Percentiles rank a stretch among this genome's conserved stretches.
phyloP scores from a whole-genome alignment of 345 rosid species.

The Linum usitatissimum region DNA sequence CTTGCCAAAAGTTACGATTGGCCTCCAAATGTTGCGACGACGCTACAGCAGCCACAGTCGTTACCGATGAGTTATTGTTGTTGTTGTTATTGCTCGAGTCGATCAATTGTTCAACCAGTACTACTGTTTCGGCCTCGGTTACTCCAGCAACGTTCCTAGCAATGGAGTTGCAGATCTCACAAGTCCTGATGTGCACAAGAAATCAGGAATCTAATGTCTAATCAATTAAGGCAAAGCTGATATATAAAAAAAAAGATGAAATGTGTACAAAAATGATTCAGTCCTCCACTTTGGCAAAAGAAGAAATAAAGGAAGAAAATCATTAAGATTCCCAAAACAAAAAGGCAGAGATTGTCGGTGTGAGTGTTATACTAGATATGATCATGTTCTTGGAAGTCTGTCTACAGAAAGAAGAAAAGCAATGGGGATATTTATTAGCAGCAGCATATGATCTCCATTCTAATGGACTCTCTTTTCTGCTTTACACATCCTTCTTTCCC shows the following conservation, averaged over 20 bases:
- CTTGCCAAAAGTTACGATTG: background rate
- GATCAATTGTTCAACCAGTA: background rate
- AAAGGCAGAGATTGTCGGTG: background rate
- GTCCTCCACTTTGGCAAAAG: background rate
- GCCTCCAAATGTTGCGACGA: background rate
- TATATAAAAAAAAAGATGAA: background rate
- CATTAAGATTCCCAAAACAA: background rate
- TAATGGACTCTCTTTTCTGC: background rate
- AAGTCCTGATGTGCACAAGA: background rate
- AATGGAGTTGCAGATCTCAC: constrained; percentile 1
- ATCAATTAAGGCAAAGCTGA: background rate
- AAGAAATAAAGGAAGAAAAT: background rate
- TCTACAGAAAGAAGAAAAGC: no score
- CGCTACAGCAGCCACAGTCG: constrained; percentile 1
- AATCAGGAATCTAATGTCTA: background rate
- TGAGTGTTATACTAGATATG: background rate
- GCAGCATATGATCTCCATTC: background rate
- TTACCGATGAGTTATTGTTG: background rate
- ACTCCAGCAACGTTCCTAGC: background rate
- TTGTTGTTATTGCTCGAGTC: background rate
- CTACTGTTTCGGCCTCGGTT: constrained; percentile 1
- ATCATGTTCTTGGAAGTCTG: background rate
- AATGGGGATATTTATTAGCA: no score
- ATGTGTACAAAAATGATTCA: background rate
- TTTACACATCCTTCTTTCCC: background rate